Percentiles rank a stretch among this genome's conserved stretches.
Conservation (phyloP, 2,329 filamentous ascomycete genomes). For the Aschersonia sp. region DNA sequence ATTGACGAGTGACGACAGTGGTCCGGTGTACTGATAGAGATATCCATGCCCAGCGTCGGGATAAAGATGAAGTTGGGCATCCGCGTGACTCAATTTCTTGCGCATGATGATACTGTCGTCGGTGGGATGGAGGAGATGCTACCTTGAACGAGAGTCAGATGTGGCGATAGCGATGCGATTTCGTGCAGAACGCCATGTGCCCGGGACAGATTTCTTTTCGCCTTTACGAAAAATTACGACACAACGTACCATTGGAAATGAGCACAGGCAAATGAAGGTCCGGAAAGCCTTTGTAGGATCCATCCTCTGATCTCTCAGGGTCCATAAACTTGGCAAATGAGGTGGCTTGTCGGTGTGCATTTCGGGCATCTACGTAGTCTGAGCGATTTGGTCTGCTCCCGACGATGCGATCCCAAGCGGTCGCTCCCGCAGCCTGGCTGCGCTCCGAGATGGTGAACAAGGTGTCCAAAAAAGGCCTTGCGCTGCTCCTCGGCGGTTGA, state of each 20-base stretch:
- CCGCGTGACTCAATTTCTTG: constrained; percentile 15
- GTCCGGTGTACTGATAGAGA: constrained; percentile 17
- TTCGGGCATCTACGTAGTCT: constrained; percentile 12
- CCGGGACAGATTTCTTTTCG: too few relatives aligned
- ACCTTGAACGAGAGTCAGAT: constrained; percentile 9
- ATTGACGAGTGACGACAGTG: constrained; percentile 18
- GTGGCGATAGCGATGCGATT: neutral
- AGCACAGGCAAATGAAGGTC: constrained; percentile 20
- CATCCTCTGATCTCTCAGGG: constrained; percentile 15
- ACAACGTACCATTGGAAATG: constrained; percentile 21
- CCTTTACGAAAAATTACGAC: neutral
- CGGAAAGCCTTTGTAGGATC: constrained; percentile 17
- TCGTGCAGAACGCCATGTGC: too few relatives aligned
- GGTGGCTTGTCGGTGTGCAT: constrained; percentile 14
- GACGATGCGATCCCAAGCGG: constrained; percentile 19
- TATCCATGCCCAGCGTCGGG: constrained; percentile 22
- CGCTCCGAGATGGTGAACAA: constrained; percentile 18
- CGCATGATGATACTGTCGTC: constrained; percentile 23
- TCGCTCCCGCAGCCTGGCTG: constrained; percentile 17
- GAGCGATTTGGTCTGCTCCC: constrained; percentile 11
- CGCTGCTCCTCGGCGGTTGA: constrained; percentile 17
- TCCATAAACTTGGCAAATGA: constrained; percentile 22
- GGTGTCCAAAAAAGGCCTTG: constrained; percentile 15
- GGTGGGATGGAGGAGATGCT: constrained; percentile 17
- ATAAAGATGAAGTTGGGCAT: constrained; percentile 18